A percentile compares a stretch with the other conserved stretches of the same genome.
Conservation (phyloP, 768 basidiomycete species). For the Kockovaella imperatae region DNA sequence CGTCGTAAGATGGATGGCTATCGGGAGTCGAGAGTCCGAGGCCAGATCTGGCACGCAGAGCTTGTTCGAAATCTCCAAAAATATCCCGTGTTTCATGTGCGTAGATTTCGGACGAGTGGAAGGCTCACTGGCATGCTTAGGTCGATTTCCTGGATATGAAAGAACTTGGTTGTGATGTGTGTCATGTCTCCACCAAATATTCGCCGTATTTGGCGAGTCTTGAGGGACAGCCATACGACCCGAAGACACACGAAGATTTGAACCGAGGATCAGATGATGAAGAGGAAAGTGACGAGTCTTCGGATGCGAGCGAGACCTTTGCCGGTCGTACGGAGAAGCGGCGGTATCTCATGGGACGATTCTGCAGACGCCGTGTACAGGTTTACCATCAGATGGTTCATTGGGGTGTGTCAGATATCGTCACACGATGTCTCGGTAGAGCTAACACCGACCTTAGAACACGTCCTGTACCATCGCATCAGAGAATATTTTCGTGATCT, state of each 20-base stretch:
- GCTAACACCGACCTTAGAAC: conserved; percentile 11
- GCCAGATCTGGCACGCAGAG: conserved; percentile 71
- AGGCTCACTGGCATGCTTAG: conserved; percentile 2
- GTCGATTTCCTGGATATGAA: conserved; percentile 51
- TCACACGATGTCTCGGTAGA: conserved; percentile 52
- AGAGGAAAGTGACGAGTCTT: conserved; percentile 2
- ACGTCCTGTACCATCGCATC: conserved; percentile 24
- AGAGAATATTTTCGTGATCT: conserved; percentile 28
- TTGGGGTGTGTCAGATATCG: conserved; percentile 55
- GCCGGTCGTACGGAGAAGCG: no score
- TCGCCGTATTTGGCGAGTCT: conserved; percentile 57
- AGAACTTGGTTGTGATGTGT: conserved; percentile 69
- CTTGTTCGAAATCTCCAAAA: conserved; percentile 61
- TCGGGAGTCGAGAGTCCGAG: conserved; percentile 67
- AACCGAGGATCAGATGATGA: conserved; percentile 50
- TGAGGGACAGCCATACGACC: conserved; percentile 63
- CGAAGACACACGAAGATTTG: conserved; percentile 54
- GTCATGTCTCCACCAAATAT: conserved; percentile 66
- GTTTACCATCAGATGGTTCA: conserved; percentile 38
- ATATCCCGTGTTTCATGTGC: conserved; percentile 60
- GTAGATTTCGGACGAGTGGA: not conserved
- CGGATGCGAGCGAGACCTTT: no score
- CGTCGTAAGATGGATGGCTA: conserved; percentile 54
- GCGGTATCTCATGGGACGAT: conserved; percentile 26
- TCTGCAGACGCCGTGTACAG: conserved; percentile 28